Conservation (phyloP, 345 rosid species). For the Jatropha curcas region DNA sequence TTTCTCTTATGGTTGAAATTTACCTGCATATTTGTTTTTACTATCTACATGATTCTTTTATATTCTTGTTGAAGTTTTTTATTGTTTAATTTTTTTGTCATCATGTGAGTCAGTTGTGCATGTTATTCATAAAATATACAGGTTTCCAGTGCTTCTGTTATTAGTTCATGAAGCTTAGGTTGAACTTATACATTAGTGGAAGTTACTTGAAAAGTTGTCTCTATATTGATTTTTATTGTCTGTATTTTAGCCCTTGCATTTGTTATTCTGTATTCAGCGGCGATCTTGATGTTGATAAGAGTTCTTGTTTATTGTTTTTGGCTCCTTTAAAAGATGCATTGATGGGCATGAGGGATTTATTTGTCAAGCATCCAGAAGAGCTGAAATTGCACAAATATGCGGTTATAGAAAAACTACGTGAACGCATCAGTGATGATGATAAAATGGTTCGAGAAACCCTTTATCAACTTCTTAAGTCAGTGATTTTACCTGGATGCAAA, state of each 20-base stretch:
- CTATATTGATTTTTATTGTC: background rate
- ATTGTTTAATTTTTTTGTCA: background rate
- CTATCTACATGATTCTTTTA: background rate
- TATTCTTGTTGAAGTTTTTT: background rate
- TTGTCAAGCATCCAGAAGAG: conserved; percentile 65
- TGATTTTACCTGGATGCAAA: conserved; percentile 62
- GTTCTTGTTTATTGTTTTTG: conserved; percentile 10
- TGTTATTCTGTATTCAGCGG: background rate
- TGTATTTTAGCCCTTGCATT: background rate
- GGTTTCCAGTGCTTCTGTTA: background rate
- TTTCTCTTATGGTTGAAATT: background rate
- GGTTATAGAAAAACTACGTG: conserved; percentile 63
- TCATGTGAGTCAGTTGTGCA: background rate
- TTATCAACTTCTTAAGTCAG: conserved; percentile 55
- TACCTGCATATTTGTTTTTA: background rate
- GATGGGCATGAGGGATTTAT: conserved; percentile 66
- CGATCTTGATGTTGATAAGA: background rate
- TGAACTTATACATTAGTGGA: background rate
- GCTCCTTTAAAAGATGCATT: conserved; percentile 62
- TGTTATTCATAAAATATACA: background rate
- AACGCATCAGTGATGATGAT: conserved; percentile 70
- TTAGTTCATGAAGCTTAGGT: background rate
- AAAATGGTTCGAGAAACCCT: conserved; percentile 57
- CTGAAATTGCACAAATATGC: conserved; percentile 54
- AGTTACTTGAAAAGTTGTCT: background rate